Base-by-base conservation (phyloP, 306 rosid species). In the Cucurbita argyrosperma region DNA sequence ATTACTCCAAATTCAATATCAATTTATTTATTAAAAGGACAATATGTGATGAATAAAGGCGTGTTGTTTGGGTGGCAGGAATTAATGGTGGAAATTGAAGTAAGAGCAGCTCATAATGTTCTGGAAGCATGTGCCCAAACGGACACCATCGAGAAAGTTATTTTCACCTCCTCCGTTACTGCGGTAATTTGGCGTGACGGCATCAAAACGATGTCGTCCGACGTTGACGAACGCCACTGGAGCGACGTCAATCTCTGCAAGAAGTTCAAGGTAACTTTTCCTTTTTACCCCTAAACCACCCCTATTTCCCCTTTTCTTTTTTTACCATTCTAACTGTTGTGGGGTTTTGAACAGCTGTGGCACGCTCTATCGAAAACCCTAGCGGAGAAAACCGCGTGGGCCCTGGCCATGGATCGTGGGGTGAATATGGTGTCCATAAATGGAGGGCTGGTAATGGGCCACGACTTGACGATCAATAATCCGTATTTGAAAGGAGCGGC, bases 71-170 rank as follows among this genome's bases (percentile, higher is more conserved):
- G 73, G 47, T 72, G 65, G 77, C 79, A 81, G 84, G 84, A 81
- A 81, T 74, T 69, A 58, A 77, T 81, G 81, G 77, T 67, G 21
- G 84, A 81, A 18, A 40, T 63, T 4, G 84, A 81, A 81, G 84
- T 81, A 6, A 77, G 81, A 70, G 84, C 84, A 68, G 84, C 84
- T 74, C 84, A 81, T 56, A 81, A 81, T 52, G 81, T 81, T 10
- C 81, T 81, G 77, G 84, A 81, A 78, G 84, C 84, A 39, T 81
- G 84, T 77, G 81, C 81, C 9, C 84, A 77, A 37, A 81, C 81
- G 1, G 77, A 81, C 5, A 74, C 81, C 47, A 60, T 81, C 1
- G 56, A 81, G 5, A 81, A 74, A 53, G 84, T 81, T 3, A 66
- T 81, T 35, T 81, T 81, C 37, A 67, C 84, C 4, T 81, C 84